A percentile compares a stretch with the other conserved stretches of the same genome.
phyloP scores from a whole-genome alignment of 2,329 filamentous ascomycete species.

The Remersonia thermophila region DNA sequence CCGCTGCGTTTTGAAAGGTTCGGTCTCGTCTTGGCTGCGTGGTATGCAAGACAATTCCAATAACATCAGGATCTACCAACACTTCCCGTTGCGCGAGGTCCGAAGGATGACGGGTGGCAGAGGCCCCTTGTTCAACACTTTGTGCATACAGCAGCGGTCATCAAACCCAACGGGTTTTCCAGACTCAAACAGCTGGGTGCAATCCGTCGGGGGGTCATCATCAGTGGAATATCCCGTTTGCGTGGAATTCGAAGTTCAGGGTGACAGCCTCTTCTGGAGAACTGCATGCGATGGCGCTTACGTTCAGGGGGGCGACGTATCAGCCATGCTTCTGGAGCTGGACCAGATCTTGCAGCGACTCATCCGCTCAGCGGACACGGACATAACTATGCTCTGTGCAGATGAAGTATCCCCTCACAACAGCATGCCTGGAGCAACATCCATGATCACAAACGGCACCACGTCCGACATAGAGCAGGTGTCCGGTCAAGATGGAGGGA shows the following conservation, averaged over 20 bases:
- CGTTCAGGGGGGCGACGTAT: constrained; percentile 32
- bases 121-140: constrained; percentile 37
- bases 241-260: constrained; percentile 60
- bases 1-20: constrained; percentile 60
- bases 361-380: constrained; percentile 32
- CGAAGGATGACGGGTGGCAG: constrained; percentile 34
- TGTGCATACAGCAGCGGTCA: constrained; percentile 42
- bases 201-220: constrained; percentile 50
- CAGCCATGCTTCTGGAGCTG: constrained; percentile 43
- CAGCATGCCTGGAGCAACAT: too few relatives aligned
- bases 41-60: constrained; percentile 62
- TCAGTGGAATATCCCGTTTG: constrained; percentile 73
- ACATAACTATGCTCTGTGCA: constrained; percentile 23
- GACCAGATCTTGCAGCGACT: constrained; percentile 48
- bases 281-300: constrained; percentile 53
- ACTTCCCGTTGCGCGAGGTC: constrained; percentile 63
- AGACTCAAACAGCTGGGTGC: constrained; percentile 33
- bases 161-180: constrained; percentile 2
- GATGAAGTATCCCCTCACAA: too few relatives aligned
- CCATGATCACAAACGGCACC: background rate
- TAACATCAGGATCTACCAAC: constrained; percentile 57
- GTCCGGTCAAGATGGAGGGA: background rate
- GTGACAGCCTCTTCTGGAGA: constrained; percentile 51
- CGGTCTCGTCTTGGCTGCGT: constrained; percentile 47
- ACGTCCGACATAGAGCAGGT: background rate